Percentiles rank a stretch among this genome's conserved stretches.
phyloP scores from a whole-genome alignment of 176 grass and related monocot genomes.

The Pontederia paniculata region DNA sequence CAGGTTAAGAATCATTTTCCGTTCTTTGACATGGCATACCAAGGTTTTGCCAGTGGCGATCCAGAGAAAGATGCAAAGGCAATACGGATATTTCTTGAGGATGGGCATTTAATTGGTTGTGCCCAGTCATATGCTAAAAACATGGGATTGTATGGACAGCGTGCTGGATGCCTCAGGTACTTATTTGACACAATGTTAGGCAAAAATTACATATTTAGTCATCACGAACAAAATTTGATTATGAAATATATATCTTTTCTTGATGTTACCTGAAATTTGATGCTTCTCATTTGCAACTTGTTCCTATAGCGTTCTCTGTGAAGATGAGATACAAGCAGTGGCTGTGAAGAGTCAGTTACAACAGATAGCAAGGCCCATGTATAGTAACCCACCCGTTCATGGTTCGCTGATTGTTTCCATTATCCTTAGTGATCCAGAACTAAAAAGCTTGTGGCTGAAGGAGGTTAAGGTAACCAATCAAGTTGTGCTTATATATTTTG shows the following conservation, averaged over 20 bases:
- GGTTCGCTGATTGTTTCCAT: conserved; percentile 79
- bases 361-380: conserved; percentile 93
- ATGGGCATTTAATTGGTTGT: conserved; percentile 88
- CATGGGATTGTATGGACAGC: conserved; percentile 95
- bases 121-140: conserved; percentile 97
- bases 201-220: neutral
- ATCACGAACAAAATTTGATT: neutral
- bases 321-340: conserved; percentile 89
- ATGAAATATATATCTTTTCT: neutral
- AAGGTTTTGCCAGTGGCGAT: conserved; percentile 97
- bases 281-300: neutral
- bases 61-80: conserved; percentile 90
- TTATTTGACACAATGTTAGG: neutral
- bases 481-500: neutral
- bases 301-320: conserved; percentile 68
- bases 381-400: conserved; percentile 93
- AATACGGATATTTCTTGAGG: conserved; percentile 94
- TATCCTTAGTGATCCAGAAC: conserved; percentile 79
- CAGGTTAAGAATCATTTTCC: conserved; percentile 95
- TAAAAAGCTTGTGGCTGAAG: conserved; percentile 78
- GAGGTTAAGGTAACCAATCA: conserved; percentile 76
- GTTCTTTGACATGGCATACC: conserved; percentile 99
- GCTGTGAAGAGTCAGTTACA: conserved; percentile 96
- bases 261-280: neutral
- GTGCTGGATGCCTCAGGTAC: conserved; percentile 89